Conservation (phyloP, 257 asterid species). For the Nicotiana undulata region DNA sequence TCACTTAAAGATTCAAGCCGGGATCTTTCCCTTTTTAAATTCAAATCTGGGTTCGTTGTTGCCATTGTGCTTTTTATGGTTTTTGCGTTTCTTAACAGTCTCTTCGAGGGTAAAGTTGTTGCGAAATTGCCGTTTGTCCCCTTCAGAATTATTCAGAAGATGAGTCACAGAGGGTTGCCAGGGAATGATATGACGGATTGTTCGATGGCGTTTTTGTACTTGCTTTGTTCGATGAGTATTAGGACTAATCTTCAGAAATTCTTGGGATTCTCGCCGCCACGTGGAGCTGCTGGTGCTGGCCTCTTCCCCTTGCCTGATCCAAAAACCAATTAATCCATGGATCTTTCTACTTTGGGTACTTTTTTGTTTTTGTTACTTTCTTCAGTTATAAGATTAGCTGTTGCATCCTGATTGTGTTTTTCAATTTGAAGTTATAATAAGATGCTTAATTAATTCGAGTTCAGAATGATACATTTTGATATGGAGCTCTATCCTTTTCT, state of each 20-base stretch:
- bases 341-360: slow-evolving; percentile 4
- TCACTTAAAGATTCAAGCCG: slow-evolving; percentile 87
- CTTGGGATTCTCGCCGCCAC: slow-evolving; percentile 90
- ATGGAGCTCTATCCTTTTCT: no score
- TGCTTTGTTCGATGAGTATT: slow-evolving; percentile 83
- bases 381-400: not conserved
- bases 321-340: slow-evolving; percentile 39
- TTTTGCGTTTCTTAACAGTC: slow-evolving; percentile 69
- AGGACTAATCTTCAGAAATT: slow-evolving; percentile 95
- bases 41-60: slow-evolving; percentile 91
- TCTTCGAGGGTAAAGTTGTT: slow-evolving; percentile 79
- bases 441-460: not conserved
- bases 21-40: slow-evolving; percentile 78
- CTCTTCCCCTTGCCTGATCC: slow-evolving; percentile 88
- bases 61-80: slow-evolving; percentile 83
- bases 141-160: slow-evolving; percentile 75
- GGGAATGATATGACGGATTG: slow-evolving; percentile 98
- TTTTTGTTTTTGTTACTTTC: not conserved
- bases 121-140: slow-evolving; percentile 93
- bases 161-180: slow-evolving; percentile 88
- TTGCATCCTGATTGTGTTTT: not conserved
- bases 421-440: not conserved
- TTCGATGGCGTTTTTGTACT: slow-evolving; percentile 88
- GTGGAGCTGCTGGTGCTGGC: slow-evolving; percentile 92
- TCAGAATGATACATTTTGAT: no score